Conservation (phyloP, 2,329 filamentous ascomycete genomes). For the Arthroderma sp. region DNA sequence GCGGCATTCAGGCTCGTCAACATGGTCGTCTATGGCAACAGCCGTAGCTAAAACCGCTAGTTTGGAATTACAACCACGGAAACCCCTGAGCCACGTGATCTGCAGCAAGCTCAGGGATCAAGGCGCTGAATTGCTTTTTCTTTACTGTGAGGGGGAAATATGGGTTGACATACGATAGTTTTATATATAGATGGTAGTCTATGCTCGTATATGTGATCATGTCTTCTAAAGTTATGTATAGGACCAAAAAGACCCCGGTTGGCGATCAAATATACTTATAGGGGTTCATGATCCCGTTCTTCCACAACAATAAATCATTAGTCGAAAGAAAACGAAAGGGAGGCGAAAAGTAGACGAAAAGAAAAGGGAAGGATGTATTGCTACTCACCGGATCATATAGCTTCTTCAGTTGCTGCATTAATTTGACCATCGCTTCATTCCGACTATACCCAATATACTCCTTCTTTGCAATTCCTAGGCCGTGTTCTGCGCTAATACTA, state of each 20-base stretch:
- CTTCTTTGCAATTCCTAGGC: conserved; percentile 88
- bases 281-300: conserved; percentile 98
- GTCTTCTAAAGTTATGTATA: conserved; percentile 9
- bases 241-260: too few relatives aligned
- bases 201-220: not conserved
- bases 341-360: not conserved
- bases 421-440: conserved; percentile 67
- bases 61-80: not conserved
- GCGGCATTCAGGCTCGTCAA: not conserved
- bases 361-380: conserved; percentile 1
- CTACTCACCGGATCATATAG: conserved; percentile 80
- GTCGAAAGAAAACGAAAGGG: not conserved
- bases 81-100: not conserved
- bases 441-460: conserved; percentile 88
- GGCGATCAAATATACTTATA: conserved; percentile 70
- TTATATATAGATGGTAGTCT: too few relatives aligned
- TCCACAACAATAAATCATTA: not conserved
- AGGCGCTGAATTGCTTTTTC: not conserved
- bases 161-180: not conserved
- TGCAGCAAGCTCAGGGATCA: not conserved
- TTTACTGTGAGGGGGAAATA: not conserved
- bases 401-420: conserved; percentile 94
- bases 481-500: conserved; percentile 95
- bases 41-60: conserved; percentile 7
- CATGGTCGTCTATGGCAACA: conserved; percentile 16